Conservation (phyloP, 441 rosid species). For the Francoa sonchifolia region DNA sequence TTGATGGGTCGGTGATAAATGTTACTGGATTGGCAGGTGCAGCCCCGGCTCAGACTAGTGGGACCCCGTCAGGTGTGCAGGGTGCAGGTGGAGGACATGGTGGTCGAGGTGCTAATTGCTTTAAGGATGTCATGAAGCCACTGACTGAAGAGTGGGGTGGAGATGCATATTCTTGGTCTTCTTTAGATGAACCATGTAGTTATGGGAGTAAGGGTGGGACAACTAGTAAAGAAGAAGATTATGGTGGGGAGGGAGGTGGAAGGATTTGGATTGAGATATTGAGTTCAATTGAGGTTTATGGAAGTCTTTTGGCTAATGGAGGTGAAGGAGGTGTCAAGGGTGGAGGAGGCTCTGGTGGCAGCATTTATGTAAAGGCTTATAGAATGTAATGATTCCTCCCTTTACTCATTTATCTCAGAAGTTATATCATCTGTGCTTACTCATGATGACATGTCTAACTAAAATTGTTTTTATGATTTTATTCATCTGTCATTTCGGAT, state of each 20-base stretch:
- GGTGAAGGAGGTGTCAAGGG: constrained; percentile 81
- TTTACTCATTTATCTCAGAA: constrained; percentile 4
- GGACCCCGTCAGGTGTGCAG: constrained; percentile 45
- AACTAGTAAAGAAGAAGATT: constrained; percentile 43
- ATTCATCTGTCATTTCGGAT: too few relatives aligned
- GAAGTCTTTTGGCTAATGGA: constrained; percentile 71
- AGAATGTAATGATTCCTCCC: constrained; percentile 50
- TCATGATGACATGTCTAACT: too few relatives aligned
- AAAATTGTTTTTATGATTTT: neutral
- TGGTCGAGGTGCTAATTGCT: constrained; percentile 64
- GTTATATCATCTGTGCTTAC: too few relatives aligned
- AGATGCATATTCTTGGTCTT: constrained; percentile 64
- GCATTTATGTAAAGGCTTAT: constrained; percentile 53
- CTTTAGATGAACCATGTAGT: constrained; percentile 51
- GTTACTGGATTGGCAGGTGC: constrained; percentile 51
- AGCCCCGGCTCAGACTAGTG: constrained; percentile 64
- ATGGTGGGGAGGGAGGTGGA: constrained; percentile 71
- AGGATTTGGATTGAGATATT: constrained; percentile 32
- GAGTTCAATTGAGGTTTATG: constrained; percentile 43
- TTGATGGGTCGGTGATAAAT: constrained; percentile 33
- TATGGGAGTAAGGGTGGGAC: constrained; percentile 72
- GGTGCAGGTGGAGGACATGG: constrained; percentile 73
- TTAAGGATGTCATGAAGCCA: constrained; percentile 36
- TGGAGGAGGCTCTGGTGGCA: constrained; percentile 98
- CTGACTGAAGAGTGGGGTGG: constrained; percentile 79